Evolutionary conservation across 2,329 filamentous ascomycete species (phyloP).

Genomic region (Botrytis medusae): DNA sequence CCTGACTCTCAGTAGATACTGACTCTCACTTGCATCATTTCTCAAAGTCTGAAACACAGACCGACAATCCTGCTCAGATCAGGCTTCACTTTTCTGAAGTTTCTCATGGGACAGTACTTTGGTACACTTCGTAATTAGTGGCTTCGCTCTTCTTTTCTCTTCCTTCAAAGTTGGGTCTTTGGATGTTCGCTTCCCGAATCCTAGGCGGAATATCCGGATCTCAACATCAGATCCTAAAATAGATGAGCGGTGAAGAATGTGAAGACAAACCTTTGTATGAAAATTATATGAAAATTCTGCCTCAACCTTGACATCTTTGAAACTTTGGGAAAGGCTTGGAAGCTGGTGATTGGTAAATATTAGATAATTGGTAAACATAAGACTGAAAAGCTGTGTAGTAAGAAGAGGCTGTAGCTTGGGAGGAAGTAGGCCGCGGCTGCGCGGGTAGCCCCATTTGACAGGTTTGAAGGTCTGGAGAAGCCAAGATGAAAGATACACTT

Average conservation of each 20-base stretch:
- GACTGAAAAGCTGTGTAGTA: background rate
- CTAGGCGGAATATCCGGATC: constrained; percentile 11
- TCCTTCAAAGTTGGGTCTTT: background rate
- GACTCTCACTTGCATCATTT: background rate
- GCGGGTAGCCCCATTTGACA: constrained; percentile 24
- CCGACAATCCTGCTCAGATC: constrained; percentile 14
- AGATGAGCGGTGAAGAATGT: constrained; percentile 19
- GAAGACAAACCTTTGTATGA: background rate
- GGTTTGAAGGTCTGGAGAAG: background rate
- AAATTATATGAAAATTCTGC: constrained; percentile 8
- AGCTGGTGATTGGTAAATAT: background rate
- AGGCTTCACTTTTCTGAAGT: background rate
- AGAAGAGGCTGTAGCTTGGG: constrained; percentile 3
- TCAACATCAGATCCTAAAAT: constrained; percentile 14
- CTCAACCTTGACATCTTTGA: constrained; percentile 1
- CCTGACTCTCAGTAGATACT: constrained; percentile 2
- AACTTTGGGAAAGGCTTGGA: background rate
- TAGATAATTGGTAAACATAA: background rate
- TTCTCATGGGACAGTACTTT: constrained; percentile 13
- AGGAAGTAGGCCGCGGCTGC: constrained; percentile 9
- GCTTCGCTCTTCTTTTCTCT: constrained; percentile 4
- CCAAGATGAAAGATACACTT: background rate
- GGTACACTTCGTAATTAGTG: background rate
- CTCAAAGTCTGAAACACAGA: background rate
- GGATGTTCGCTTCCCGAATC: constrained; percentile 14